Base-by-base conservation (phyloP, 2,329 filamentous ascomycete species). In the Polytolypa hystricis region DNA sequence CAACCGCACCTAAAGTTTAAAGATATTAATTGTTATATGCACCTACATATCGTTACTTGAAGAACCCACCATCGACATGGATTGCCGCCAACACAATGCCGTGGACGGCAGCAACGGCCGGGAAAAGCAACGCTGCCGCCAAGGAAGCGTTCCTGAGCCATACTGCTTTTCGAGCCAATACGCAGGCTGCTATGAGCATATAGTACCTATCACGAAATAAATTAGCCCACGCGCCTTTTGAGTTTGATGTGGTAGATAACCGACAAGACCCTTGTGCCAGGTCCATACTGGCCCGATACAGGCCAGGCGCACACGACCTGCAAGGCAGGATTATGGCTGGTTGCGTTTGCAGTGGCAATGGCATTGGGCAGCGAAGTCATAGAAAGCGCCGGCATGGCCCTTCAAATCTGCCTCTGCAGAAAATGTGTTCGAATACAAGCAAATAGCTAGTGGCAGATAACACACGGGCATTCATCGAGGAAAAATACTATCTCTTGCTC, bases 71-170 rank as follows among this genome's bases (percentile, higher is more conserved):
- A 39, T 73, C 60, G n/a, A 67, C 61, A 49, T 81, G 77, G 8
- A 76, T 46, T 3, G 66, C 64, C 1, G 75, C 70, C 5, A 81
- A 64, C 9, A 77, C 71, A 45, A 81, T 73, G 18, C 64, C 73
- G 43, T 82, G 78, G 3, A 81, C 50, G 5, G 77, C 73, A 20
- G 77, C 75, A 4, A 80, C 69, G 7, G 75, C 73, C 0, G 78
- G 77, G 29, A 81, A 64, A 23, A 79, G 60, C 45, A 78, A 58
- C 4, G 71, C 77, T 10, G 73, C 76, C 5, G 76, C 77, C 23
- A 81, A 56, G 50, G 73, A 79, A 8, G 77, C 73, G 45, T 73
- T 73, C 35, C 70, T 66, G 3, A 81, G 62, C 74, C 74, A 80
- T 53, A 74, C 69, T 18, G 60, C 57, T 45, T 73, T 76, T 33